Base-by-base conservation (phyloP, 2,329 filamentous ascomycete species). In the Calonectria honghensis region DNA sequence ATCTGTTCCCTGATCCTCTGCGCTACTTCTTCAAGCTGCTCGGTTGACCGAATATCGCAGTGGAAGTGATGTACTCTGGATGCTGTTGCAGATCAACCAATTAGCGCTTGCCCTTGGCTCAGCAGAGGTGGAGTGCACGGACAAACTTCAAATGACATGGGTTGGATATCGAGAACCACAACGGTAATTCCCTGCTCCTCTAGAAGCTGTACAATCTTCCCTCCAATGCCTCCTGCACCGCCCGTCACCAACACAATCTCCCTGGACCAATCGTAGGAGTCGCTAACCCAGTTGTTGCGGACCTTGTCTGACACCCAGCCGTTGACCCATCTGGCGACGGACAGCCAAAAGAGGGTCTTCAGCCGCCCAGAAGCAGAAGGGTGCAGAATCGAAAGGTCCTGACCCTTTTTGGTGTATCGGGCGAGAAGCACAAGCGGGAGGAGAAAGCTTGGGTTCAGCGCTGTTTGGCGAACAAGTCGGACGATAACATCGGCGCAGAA, bases 241-340 rank as follows among this genome's bases (percentile, higher is more conserved):
- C 95, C 94, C 0, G 94, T 96, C 27, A 96, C 89, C 54, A 96
- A 86, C 3, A 94, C 92, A 66, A 96, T 88, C 85, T 96, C 94
- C 67, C 88, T 89, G 29, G 87, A 85, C 93, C 94, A 95, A 81
- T 92, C 88, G 84, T 93, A 94, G 51, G 82, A 84, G 75, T 85
- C 84, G 41, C 79, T 59, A 27, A 81, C 76, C 84, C 84, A 85
- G 64, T 85, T 85, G 75, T 85, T 85, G 72, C 80, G 81, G 32
- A 80, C 78, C 73, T 79, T 81, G 45, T 84, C 82, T 20, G 84
- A 85, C 51, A 82, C 70, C 81, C 82, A 85, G 31, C 74, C 74
- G 74, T 79, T 83, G 29, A 78, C 76, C 67, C 77, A 77, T 31
- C 82, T 80, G 6, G 77, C 76, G 13, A 85, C 37, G 3, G 81